A percentile compares a stretch with the other conserved stretches of the same genome.
Conservation (phyloP, 768 basidiomycete genomes). For the Mycena leptocephala region DNA sequence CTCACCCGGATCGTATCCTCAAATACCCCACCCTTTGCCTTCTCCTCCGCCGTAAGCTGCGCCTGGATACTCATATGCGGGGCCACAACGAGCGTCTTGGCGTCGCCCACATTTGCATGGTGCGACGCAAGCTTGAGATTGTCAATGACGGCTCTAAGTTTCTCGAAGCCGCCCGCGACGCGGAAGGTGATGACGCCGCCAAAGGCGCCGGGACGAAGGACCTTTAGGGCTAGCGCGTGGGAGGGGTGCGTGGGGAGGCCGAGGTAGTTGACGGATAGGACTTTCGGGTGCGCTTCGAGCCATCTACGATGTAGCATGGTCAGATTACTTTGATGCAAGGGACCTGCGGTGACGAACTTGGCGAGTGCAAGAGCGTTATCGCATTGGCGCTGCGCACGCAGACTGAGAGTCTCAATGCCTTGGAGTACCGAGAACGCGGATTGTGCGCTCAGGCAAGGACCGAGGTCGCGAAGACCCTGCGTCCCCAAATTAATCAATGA, state of each 20-base stretch:
- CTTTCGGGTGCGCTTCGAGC: constrained; percentile 74
- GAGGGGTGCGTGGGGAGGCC: constrained; percentile 77
- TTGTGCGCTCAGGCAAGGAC: constrained; percentile 65
- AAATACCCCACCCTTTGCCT: constrained; percentile 75
- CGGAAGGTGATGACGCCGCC: constrained; percentile 90
- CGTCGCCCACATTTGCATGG: constrained; percentile 85
- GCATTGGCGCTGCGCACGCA: constrained; percentile 72
- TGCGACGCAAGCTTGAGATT: constrained; percentile 78
- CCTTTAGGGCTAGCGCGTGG: constrained; percentile 70
- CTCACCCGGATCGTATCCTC: constrained; percentile 83
- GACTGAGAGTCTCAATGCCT: constrained; percentile 77
- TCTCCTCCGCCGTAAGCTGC: constrained; percentile 77
- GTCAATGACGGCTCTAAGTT: constrained; percentile 77
- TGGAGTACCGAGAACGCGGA: constrained; percentile 81
- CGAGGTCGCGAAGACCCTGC: constrained; percentile 85
- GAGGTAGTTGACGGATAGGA: constrained; percentile 85
- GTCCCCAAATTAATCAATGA: too few relatives aligned
- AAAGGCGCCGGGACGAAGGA: constrained; percentile 69
- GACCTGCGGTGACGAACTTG: too few relatives aligned
- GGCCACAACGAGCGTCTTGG: constrained; percentile 85
- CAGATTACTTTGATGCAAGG: too few relatives aligned
- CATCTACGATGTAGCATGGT: constrained; percentile 75
- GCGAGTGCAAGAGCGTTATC: constrained; percentile 71
- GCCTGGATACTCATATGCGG: constrained; percentile 84
- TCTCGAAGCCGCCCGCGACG: constrained; percentile 69